Conservation (phyloP, 306 rosid species). For the Glycine tomentella region DNA sequence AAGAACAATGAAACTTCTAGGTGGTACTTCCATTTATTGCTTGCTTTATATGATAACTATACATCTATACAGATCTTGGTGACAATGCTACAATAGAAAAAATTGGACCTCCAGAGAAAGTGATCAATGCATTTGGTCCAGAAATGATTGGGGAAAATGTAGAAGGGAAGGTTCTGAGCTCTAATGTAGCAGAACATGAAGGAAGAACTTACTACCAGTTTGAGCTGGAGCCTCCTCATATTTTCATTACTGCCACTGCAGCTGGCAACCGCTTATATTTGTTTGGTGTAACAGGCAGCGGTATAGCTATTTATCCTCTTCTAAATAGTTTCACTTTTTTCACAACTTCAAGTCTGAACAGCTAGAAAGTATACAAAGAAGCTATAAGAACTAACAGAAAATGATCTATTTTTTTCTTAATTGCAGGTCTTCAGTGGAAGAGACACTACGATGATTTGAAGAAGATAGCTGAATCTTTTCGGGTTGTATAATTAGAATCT, state of each 20-base stretch:
- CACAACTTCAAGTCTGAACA: constrained; percentile 28
- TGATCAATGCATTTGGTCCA: constrained; percentile 91
- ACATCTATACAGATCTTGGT: constrained; percentile 67
- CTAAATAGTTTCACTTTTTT: constrained; percentile 21
- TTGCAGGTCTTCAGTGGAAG: constrained; percentile 99
- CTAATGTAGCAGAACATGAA: constrained; percentile 66
- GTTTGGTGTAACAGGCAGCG: constrained; percentile 81
- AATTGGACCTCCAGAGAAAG: constrained; percentile 90
- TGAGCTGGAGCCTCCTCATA: constrained; percentile 98
- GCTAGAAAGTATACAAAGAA: constrained; percentile 4
- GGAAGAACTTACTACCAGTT: constrained; percentile 94
- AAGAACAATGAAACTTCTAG: neutral
- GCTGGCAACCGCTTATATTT: constrained; percentile 96
- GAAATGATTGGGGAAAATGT: constrained; percentile 95
- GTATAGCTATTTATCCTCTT: constrained; percentile 52
- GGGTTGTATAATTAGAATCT: constrained; percentile 62
- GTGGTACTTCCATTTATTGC: neutral
- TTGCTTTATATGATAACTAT: constrained; percentile 31
- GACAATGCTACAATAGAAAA: constrained; percentile 84
- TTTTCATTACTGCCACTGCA: constrained; percentile 89
- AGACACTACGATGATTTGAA: constrained; percentile 83
- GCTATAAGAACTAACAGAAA: neutral
- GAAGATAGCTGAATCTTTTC: constrained; percentile 76
- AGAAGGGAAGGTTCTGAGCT: constrained; percentile 84
- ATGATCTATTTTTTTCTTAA: constrained; percentile 8